phyloP scores from a whole-genome alignment of 2,329 filamentous ascomycete genomes.

The Allantophomopsis lycopodina region DNA sequence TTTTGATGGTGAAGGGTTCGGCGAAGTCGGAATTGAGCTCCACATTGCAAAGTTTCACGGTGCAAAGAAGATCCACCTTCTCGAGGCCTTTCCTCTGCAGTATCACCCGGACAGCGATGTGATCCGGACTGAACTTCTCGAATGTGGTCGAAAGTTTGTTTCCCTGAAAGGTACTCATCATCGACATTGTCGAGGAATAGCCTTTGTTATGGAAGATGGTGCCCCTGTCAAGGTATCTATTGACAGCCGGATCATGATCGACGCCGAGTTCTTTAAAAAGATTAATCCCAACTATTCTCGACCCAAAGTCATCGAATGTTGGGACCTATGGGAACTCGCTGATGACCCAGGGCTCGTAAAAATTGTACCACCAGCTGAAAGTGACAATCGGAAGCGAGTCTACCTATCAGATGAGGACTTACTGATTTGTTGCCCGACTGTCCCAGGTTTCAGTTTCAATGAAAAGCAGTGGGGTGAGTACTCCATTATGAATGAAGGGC shows the following conservation, averaged over 20 bases:
- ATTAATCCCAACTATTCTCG: constrained; percentile 14
- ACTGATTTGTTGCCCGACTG: constrained; percentile 10
- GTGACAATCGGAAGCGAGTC: constrained; percentile 2
- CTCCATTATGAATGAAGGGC: constrained; percentile 4
- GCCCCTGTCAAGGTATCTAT: constrained; percentile 7
- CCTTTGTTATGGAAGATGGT: constrained; percentile 16
- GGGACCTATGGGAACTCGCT: background rate
- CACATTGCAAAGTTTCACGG: constrained; percentile 14
- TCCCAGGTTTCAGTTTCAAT: constrained; percentile 9
- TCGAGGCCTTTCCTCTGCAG: constrained; percentile 16
- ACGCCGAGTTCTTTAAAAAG: constrained; percentile 14
- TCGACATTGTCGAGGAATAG: constrained; percentile 15
- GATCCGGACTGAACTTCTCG: constrained; percentile 10
- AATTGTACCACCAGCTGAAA: constrained; percentile 2
- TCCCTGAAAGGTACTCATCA: constrained; percentile 13
- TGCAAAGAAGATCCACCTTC: constrained; percentile 14
- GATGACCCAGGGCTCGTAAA: background rate
- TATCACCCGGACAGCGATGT: constrained; percentile 11
- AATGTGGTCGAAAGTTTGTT: constrained; percentile 14
- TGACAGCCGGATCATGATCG: constrained; percentile 14
- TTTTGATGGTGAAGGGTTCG: constrained; percentile 14
- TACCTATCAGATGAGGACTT: constrained; percentile 9
- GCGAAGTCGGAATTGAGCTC: constrained; percentile 11
- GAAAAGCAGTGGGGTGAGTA: constrained; percentile 10
- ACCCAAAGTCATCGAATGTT: constrained; percentile 1